Base-by-base conservation (phyloP, 257 asterid genomes). In the Jacaranda mimosifolia region DNA sequence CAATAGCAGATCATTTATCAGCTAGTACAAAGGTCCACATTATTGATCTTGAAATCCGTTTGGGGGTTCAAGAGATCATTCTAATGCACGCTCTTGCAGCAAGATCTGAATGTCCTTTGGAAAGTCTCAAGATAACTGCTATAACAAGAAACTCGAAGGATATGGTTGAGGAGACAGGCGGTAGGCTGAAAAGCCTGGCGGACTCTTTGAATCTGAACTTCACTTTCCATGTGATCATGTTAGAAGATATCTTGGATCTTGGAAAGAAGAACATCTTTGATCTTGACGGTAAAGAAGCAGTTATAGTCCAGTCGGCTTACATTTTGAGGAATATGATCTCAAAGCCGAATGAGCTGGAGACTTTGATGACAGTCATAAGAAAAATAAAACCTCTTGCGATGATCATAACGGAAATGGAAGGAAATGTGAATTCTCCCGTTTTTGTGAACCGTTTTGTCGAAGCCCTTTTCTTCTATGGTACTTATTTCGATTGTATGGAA, bases 51-150 rank as follows among this genome's bases (percentile, higher is more conserved):
- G 89, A 85, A 52, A 86, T 90, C 6, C 81, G 85, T 12, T 81
- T 38, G 18, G 94, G 97, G 0, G 69, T 86, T 70, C 94, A 90
- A 0, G 80, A 78, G 79, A 84, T 79, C 18, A 82, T 89, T 48
- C 63, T 90, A 81, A 90, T 92, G 94, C 97, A 92, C 65, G 96
- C 90, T 46, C 86, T 92, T 4, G 86, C 83, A 3, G 75, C 70
- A 56, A 84, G 88, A 59, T 9, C 17, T 9, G 80, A 66, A 43
- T 15, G 40, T 65, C 83, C 80, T 21, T 4, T 88, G 11, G 86
- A 87, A 26, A 85, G 74, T 80, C 86, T 90, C 26, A 90, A 80
- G 88, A 71, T 90, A 52, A 92, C 91, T n/a, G 90, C 92, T 35
- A 36, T 90, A 0, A 89, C 89, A 40, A 82, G 76, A 4, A 75